Percentiles rank a stretch among this genome's conserved stretches.
phyloP scores from a whole-genome alignment of 2,329 filamentous ascomycete species.

The Thielaviopsis populi region DNA sequence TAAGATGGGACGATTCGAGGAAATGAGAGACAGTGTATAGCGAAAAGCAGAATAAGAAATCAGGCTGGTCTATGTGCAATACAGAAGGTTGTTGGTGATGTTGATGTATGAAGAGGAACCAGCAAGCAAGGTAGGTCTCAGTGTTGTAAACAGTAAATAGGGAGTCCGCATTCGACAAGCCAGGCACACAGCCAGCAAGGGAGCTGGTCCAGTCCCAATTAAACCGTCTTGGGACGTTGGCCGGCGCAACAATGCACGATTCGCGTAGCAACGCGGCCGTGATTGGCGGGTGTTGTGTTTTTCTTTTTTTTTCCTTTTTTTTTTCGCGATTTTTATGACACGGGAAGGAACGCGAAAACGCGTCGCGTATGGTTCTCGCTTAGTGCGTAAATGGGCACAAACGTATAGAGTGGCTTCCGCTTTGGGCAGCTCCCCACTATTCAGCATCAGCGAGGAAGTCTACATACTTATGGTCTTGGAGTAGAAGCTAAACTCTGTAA shows the following conservation, averaged over 20 bases:
- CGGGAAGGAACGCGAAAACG: neutral
- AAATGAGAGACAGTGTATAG: neutral
- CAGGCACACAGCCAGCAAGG: neutral
- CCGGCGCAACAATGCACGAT: neutral
- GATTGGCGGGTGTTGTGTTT: neutral
- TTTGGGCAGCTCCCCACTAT: neutral
- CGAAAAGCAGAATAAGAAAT: neutral
- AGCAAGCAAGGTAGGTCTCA: neutral
- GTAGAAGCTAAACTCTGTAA: neutral
- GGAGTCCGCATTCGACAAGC: neutral
- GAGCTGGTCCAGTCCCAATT: neutral
- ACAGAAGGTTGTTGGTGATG: neutral
- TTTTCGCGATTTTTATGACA: neutral
- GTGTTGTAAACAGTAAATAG: neutral
- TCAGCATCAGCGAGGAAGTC: too few relatives aligned
- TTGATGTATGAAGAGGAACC: neutral
- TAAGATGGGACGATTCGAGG: neutral
- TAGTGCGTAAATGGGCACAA: neutral
- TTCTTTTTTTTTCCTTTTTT: too few relatives aligned
- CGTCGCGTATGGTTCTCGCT: neutral
- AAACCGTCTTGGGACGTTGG: neutral
- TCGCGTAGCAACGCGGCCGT: constrained; percentile 11
- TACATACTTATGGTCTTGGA: too few relatives aligned
- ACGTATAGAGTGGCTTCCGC: constrained; percentile 9
- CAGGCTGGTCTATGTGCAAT: neutral